A percentile compares a stretch with the other conserved stretches of the same genome.
Evolutionary conservation across 208 protist genomes (phyloP).

Genomic region (Herpetomonas tarakana): DNA sequence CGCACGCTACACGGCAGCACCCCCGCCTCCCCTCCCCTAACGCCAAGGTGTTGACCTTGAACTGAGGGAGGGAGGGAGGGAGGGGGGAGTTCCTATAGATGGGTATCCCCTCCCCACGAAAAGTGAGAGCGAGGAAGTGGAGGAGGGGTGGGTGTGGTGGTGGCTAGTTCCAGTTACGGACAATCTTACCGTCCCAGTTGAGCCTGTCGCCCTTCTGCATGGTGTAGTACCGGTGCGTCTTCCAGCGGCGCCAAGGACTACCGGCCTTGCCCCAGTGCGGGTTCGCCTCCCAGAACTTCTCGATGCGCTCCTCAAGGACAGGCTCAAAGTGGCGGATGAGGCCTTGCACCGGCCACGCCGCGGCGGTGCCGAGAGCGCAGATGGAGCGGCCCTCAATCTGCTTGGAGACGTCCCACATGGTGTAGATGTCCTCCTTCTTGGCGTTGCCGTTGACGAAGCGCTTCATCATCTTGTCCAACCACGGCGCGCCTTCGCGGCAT

Average conservation of each 20-base stretch:
- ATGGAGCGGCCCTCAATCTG: constrained; percentile 99
- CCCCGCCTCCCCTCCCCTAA: too few species aligned
- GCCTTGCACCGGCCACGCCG: constrained; percentile 98
- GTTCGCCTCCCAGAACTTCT: constrained; percentile 84
- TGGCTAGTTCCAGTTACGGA: constrained; percentile 83
- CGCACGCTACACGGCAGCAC: too few species aligned
- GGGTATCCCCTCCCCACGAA: too few species aligned
- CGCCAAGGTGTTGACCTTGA: too few species aligned
- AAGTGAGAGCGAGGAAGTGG: too few species aligned
- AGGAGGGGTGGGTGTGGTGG: background rate
- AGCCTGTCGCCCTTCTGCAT: constrained; percentile 88
- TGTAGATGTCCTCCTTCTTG: constrained; percentile 97
- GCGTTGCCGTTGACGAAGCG: constrained; percentile 97
- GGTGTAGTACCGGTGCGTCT: constrained; percentile 88
- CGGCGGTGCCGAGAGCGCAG: constrained; percentile 98
- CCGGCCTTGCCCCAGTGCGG: constrained; percentile 84
- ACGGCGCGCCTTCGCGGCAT: constrained; percentile 96
- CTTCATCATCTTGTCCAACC: constrained; percentile 97
- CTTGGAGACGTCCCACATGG: constrained; percentile 95
- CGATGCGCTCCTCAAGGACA: constrained; percentile 95
- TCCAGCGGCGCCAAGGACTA: constrained; percentile 81
- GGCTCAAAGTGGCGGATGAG: constrained; percentile 97
- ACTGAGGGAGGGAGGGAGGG: too few species aligned
- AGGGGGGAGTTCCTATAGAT: too few species aligned
- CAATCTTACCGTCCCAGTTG: constrained; percentile 88